These are phyloP conservation scores for Nephelium lappaceum DNA, from an alignment of 345 rosid species.

Conservation along the genomic window DNA sequence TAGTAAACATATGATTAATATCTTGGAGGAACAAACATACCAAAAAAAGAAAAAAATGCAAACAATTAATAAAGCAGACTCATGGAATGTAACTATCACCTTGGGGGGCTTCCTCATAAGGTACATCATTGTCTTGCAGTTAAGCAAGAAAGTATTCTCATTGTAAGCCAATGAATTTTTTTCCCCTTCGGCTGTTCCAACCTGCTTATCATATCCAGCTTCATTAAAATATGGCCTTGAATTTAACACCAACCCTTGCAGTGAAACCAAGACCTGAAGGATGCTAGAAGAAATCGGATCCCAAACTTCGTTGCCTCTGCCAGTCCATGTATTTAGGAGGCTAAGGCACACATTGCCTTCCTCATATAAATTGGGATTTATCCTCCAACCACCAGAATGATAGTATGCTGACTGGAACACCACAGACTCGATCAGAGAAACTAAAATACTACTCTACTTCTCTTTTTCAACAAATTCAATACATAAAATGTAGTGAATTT, in stretches of 20 bases:
- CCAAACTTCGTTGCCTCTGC: constrained; percentile 98
- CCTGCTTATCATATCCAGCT: constrained; percentile 95
- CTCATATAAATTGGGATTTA: constrained; percentile 94
- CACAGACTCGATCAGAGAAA: constrained; percentile 18
- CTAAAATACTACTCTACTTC: background rate
- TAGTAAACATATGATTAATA: background rate
- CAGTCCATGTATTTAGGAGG: constrained; percentile 97
- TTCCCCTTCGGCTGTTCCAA: constrained; percentile 98
- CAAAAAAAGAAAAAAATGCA: background rate
- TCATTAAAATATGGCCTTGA: constrained; percentile 98
- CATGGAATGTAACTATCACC: constrained; percentile 43
- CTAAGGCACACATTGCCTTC: constrained; percentile 99
- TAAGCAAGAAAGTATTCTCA: constrained; percentile 88
- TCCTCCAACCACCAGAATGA: constrained; percentile 98
- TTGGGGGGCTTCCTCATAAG: constrained; percentile 90
- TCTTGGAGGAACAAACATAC: background rate
- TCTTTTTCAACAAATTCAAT: background rate
- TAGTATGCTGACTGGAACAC: constrained; percentile 83
- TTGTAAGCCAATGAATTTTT: constrained; percentile 89
- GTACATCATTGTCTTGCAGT: constrained; percentile 94
- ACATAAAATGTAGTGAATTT: background rate
- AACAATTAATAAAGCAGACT: background rate
- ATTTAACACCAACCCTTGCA: constrained; percentile 95
- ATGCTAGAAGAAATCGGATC: constrained; percentile 91
- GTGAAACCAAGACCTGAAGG: constrained; percentile 97